Conservation (phyloP, 108 stramenopile genomes). For the Skeletonema marinoi region DNA sequence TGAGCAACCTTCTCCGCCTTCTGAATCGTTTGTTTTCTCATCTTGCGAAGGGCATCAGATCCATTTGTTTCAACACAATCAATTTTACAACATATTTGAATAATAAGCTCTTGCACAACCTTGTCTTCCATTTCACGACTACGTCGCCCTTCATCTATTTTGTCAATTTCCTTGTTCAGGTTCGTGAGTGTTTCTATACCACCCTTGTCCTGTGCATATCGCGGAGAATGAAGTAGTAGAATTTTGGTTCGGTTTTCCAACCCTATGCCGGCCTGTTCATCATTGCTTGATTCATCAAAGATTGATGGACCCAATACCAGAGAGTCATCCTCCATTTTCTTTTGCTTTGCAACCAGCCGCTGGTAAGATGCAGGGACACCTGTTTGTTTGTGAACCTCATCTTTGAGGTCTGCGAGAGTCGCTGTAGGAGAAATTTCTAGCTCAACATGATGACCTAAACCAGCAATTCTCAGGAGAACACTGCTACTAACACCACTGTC, state of each 20-base stretch:
- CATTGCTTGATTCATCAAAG: neutral
- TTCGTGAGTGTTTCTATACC: conserved; percentile 39
- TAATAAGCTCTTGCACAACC: conserved; percentile 53
- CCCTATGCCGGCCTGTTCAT: conserved; percentile 28
- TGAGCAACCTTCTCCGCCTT: conserved; percentile 55
- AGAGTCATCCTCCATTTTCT: conserved; percentile 45
- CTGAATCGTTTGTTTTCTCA: conserved; percentile 54
- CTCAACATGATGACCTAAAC: conserved; percentile 54
- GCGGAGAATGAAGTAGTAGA: conserved; percentile 52
- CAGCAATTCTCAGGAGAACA: conserved; percentile 44
- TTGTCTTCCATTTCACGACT: conserved; percentile 25
- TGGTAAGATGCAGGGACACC: conserved; percentile 50
- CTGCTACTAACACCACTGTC: neutral
- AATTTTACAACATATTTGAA: conserved; percentile 61
- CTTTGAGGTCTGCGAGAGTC: conserved; percentile 53
- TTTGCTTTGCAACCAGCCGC: conserved; percentile 54
- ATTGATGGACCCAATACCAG: conserved; percentile 34
- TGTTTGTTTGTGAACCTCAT: conserved; percentile 28
- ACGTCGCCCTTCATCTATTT: conserved; percentile 35
- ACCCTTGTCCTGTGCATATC: conserved; percentile 50
- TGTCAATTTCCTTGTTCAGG: conserved; percentile 48
- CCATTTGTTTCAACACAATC: conserved; percentile 63
- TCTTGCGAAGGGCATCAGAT: conserved; percentile 51
- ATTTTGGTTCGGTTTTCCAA: conserved; percentile 57
- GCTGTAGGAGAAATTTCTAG: conserved; percentile 39